Conservation (phyloP, 345 rosid genomes). For the Citrus inodora region DNA sequence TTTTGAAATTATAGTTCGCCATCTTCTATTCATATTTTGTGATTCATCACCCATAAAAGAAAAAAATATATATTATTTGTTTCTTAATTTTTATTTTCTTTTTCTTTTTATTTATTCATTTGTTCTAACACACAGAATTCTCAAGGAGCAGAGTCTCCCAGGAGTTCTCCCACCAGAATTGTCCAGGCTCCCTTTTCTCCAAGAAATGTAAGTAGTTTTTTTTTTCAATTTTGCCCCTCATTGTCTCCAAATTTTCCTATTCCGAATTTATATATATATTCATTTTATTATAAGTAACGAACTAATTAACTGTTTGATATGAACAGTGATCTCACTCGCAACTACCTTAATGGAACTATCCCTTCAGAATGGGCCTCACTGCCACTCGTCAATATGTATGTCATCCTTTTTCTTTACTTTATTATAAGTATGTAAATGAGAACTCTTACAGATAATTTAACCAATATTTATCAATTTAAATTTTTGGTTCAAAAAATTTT, state of each 20-base stretch:
- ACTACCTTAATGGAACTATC: slow-evolving; percentile 50
- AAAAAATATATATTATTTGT: too few relatives aligned
- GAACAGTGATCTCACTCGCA: slow-evolving; percentile 45
- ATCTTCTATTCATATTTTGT: too few relatives aligned
- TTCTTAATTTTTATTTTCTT: too few relatives aligned
- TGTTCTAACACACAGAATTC: slow-evolving; percentile 32
- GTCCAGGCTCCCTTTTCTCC: slow-evolving; percentile 37
- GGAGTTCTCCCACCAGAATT: slow-evolving; percentile 52
- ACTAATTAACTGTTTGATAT: neutral
- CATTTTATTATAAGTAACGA: neutral
- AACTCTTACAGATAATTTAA: too few relatives aligned
- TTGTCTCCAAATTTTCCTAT: neutral
- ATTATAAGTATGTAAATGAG: too few relatives aligned
- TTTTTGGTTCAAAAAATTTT: too few relatives aligned
- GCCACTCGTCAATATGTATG: slow-evolving; percentile 30
- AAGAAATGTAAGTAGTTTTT: slow-evolving; percentile 31
- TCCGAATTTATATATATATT: neutral
- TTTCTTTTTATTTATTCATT: too few relatives aligned
- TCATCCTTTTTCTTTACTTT: neutral
- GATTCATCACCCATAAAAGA: too few relatives aligned
- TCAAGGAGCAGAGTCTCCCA: slow-evolving; percentile 36
- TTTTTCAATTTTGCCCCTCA: neutral
- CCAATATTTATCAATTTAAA: too few relatives aligned
- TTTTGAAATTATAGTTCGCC: too few relatives aligned
- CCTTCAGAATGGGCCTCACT: slow-evolving; percentile 49